Base-by-base conservation (phyloP, 805 yeast species). In the Lipomyces anomalus region DNA sequence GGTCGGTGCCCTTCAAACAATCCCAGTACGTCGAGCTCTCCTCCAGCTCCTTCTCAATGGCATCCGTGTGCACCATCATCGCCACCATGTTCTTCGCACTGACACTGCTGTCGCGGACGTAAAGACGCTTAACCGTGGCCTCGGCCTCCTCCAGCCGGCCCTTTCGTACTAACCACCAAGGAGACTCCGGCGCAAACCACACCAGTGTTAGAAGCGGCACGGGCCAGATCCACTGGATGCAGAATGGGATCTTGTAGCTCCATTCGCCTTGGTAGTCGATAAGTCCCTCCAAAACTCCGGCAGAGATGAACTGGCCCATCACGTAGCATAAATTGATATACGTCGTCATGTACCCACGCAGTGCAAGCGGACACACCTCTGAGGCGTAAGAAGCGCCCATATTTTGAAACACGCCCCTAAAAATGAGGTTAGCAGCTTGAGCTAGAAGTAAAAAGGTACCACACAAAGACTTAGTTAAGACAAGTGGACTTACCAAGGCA, bases 151-250 rank as follows among this genome's bases (percentile, higher is more conserved):
- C 32, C 13, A 28, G 13, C 32, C 32, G 13, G 13, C 32, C 32
- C 32, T 28, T 28, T 28, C 32, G 13, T 13, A 28, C 32, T 13
- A 28, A 16, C 32, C 32, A 28, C 32, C 32, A 28, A 13, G 32
- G 32, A 16, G 32, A 28, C 16, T 28, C 32, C n/a, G 62, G 62
- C 9, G 81, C 81, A 34, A 78, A 74, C n/a, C 49, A 53, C n/a
- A 51, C 38, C 16, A 43, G 50, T 4, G 73, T 58, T 23, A 70
- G 55, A 21, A 78, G 57, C 32, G 78, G 76, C 6, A 69, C 59
- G 9, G 78, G 74, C 80, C 80, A 78, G 5, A 68, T 61, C 81
- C 81, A 78, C 62, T 78, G 83, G 7, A 78, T 47, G 3, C 76
- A 80, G 57, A 74, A 76, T 7, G 83, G 82, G 29, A 75, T 66